Evolutionary conservation across 441 rosid genomes (phyloP), one percentile per base, ranked within the genome.

Genomic region (Eutrema salsugineum): DNA sequence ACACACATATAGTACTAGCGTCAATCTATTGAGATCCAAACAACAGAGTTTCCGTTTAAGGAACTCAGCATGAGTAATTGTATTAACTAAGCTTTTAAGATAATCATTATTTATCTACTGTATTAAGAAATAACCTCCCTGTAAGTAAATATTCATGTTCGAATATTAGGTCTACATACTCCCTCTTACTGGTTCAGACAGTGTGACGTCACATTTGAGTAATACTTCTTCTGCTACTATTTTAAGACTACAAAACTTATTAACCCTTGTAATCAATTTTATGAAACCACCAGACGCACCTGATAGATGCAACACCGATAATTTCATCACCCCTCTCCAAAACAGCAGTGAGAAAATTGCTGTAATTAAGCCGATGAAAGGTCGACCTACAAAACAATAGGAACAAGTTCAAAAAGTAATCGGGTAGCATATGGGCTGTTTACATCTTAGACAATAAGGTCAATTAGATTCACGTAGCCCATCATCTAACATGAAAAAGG

Each of bases 241-340:
- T 27, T 30, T 19, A 66, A 58, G 46, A 30, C 44, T 36, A 49
- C 12, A 48, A 48, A 48, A 73, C 58, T 50, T 50, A 24, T 50
- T 42, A 30, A n/a, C 7, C 27, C 59, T 32, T 54, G 36, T 22
- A 50, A 61, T 19, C 33, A 75, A 67, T 28, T 27, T 68, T 15
- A 68, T 12, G 24, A 51, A 9, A 40, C 22, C 46, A 30, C 57
- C 57, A 74, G 50, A 68, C 70, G 69, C 80, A 93, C 99, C 99
- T 87, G 75, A 95, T 88, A 68, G 99, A 87, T 62, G 99, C 99
- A 66, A 86, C 97, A 77, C 83, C 78, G 55, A 87, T 72, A 36
- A 88, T 80, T 82, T 95, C 99, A 80, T 93, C 99, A 48, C 87
- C 94, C 77, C 79, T 88, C 83, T 93, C 98, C 70, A 95, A 81